phyloP scores from a whole-genome alignment of 106 monocot species.

The Phalaenopsis aphrodite region DNA sequence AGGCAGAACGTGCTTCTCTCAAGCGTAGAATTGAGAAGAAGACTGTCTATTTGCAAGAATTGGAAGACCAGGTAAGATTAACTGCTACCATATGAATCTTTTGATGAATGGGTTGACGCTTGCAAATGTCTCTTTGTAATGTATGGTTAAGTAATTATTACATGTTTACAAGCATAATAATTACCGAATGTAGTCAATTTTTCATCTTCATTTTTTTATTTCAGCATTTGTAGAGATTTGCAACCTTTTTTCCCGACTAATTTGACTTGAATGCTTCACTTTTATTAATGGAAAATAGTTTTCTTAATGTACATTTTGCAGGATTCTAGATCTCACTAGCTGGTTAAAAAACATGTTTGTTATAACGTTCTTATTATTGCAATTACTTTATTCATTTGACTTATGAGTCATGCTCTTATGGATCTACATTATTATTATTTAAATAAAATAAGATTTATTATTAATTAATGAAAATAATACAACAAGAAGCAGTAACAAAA shows the following conservation, averaged over 20 bases:
- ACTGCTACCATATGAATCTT: background rate
- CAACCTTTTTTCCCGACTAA: background rate
- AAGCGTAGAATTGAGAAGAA: constrained; percentile 73
- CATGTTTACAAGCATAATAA: background rate
- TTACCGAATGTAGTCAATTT: background rate
- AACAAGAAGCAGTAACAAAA: too few relatives aligned
- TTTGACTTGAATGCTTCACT: background rate
- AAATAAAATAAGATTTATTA: too few relatives aligned
- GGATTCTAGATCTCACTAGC: background rate
- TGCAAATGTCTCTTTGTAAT: background rate
- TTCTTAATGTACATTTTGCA: background rate
- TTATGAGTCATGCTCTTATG: background rate
- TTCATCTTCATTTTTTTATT: background rate
- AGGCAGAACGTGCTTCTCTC: constrained; percentile 58
- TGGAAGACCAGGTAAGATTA: constrained; percentile 77
- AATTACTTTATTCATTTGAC: background rate
- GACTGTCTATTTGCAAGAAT: constrained; percentile 65
- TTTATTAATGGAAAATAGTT: background rate
- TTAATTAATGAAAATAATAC: too few relatives aligned
- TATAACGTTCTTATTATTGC: background rate
- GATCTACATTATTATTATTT: background rate
- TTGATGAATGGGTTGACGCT: background rate
- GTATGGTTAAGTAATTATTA: background rate
- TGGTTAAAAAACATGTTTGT: background rate
- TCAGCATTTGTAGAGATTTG: background rate